phyloP scores from a whole-genome alignment of 2,329 filamentous ascomycete species.

The Fusarium sp. region DNA sequence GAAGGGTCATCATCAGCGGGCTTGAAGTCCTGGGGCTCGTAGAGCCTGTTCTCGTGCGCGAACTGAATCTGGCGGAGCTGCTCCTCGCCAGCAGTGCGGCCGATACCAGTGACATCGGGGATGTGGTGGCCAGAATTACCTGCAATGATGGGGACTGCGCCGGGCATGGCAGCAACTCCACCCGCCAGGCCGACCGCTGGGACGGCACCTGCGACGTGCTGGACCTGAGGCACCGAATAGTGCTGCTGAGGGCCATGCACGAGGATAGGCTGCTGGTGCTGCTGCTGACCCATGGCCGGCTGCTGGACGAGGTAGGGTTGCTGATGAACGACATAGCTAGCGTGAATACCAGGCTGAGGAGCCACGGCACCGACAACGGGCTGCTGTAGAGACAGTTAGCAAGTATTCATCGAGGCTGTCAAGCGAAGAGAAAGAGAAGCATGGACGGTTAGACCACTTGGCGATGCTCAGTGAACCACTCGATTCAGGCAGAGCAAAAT shows the following conservation, averaged over 20 bases:
- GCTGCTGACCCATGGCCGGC: conserved; percentile 43
- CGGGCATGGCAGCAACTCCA: conserved; percentile 30
- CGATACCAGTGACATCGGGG: conserved; percentile 64
- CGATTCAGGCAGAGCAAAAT: not conserved
- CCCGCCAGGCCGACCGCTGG: conserved; percentile 41
- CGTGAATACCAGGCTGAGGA: conserved; percentile 41
- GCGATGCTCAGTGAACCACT: conserved; percentile 1
- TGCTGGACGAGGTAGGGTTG: conserved; percentile 48
- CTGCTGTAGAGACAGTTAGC: conserved; percentile 43
- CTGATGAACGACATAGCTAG: conserved; percentile 46
- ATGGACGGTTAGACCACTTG: not conserved
- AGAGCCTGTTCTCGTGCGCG: conserved; percentile 60
- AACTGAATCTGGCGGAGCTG: conserved; percentile 59
- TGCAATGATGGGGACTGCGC: conserved; percentile 50
- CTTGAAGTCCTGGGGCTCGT: conserved; percentile 71
- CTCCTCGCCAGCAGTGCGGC: conserved; percentile 61
- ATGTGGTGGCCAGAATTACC: conserved; percentile 52
- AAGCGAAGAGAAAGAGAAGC: not conserved
- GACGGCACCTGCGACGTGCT: conserved; percentile 40
- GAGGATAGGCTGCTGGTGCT: conserved; percentile 43
- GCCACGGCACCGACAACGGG: conserved; percentile 43
- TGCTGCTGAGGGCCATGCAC: conserved; percentile 43
- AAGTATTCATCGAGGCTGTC: not conserved
- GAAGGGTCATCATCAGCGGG: conserved; percentile 69
- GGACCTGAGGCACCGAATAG: conserved; percentile 38